Percentiles rank a stretch among this genome's conserved stretches.
Conservation (phyloP, 139 green algal genomes). For the Picochlorum sp. region DNA sequence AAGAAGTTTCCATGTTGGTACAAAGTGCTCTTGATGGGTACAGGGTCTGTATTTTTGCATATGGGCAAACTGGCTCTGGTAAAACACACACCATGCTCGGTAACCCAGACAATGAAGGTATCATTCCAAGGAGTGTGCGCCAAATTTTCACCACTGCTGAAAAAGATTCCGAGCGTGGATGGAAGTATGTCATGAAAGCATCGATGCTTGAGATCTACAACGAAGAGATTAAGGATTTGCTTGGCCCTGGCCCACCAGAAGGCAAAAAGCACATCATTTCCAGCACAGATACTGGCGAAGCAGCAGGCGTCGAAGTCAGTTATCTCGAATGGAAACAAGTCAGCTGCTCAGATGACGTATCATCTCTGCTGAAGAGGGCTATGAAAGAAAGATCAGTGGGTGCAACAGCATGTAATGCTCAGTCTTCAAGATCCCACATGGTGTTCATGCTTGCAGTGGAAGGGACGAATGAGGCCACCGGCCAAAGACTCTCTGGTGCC, state of each 20-base stretch:
- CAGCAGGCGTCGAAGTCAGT: constrained; percentile 9
- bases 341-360: constrained; percentile 7
- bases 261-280: constrained; percentile 31
- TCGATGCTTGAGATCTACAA: constrained; percentile 73
- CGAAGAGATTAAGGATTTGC: constrained; percentile 76
- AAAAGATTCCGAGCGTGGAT: constrained; percentile 21
- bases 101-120: constrained; percentile 51
- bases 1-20: constrained; percentile 82
- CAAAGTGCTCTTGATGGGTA: constrained; percentile 52
- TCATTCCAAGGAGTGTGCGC: constrained; percentile 80
- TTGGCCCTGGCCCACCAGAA: constrained; percentile 36
- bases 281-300: constrained; percentile 9
- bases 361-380: constrained; percentile 18
- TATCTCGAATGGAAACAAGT: constrained; percentile 26
- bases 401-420: constrained; percentile 87
- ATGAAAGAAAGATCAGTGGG: constrained; percentile 23
- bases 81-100: constrained; percentile 98
- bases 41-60: constrained; percentile 13
- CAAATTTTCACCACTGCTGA: constrained; percentile 36
- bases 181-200: constrained; percentile 25
- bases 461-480: constrained; percentile 54
- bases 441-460: constrained; percentile 93
- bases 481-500: constrained; percentile 43
- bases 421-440: constrained; percentile 72
- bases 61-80: constrained; percentile 74